Evolutionary conservation across 768 basidiomycete species (phyloP).

Genomic region (Podaxis sp.): DNA sequence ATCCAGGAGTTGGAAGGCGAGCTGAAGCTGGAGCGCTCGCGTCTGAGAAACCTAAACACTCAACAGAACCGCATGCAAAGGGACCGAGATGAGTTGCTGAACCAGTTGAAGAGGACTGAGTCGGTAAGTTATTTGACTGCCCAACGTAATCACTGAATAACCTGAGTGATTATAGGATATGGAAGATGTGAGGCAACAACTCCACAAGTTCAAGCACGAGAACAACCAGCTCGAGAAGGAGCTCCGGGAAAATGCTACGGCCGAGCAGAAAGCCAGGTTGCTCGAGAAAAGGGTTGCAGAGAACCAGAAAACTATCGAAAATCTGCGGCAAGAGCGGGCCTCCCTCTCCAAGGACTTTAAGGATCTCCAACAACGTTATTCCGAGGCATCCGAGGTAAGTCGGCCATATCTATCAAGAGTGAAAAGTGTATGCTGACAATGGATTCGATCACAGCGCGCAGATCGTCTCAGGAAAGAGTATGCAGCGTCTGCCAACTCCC

Average conservation of each 20-base stretch:
- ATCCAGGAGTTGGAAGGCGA: slow-evolving; percentile 72
- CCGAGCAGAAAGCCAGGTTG: slow-evolving; percentile 71
- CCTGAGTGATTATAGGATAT: slow-evolving; percentile 55
- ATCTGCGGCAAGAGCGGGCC: slow-evolving; percentile 75
- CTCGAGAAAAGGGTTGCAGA: slow-evolving; percentile 68
- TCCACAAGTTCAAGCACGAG: slow-evolving; percentile 70
- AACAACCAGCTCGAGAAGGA: slow-evolving; percentile 74
- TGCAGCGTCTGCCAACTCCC: slow-evolving; percentile 58
- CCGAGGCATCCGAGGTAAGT: slow-evolving; percentile 66
- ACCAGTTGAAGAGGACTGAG: slow-evolving; percentile 71
- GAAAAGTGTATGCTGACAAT: neutral
- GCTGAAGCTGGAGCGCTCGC: slow-evolving; percentile 68
- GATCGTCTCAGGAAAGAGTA: slow-evolving; percentile 62
- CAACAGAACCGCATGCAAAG: slow-evolving; percentile 65
- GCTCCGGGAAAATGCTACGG: slow-evolving; percentile 68
- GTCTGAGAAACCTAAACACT: slow-evolving; percentile 57
- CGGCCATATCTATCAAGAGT: neutral
- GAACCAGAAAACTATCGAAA: slow-evolving; percentile 69
- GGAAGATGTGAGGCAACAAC: slow-evolving; percentile 69
- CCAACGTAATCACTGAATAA: neutral
- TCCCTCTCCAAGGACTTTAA: slow-evolving; percentile 70
- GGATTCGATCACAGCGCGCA: slow-evolving; percentile 40
- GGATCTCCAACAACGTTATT: slow-evolving; percentile 65
- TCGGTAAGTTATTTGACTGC: slow-evolving; percentile 43
- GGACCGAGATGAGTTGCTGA: slow-evolving; percentile 62